Conservation (phyloP, 176 grass and related monocot genomes). For the Rhynchospora breviuscula region DNA sequence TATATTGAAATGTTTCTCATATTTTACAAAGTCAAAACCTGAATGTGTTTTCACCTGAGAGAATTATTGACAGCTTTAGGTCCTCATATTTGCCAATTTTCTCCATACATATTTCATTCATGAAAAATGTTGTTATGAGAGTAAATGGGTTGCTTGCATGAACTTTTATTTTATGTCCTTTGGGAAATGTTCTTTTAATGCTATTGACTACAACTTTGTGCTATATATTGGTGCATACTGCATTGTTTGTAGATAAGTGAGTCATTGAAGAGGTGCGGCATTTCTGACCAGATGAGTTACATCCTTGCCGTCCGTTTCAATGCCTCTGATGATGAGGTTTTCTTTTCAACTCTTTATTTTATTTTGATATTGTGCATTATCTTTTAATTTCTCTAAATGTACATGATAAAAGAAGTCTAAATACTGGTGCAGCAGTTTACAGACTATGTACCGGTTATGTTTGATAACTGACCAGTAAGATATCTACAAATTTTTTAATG, state of each 20-base stretch:
- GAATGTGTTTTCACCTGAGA: not conserved
- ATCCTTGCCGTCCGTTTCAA: constrained; percentile 82
- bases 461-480: not conserved
- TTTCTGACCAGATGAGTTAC: constrained; percentile 64
- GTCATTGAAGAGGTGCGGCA: constrained; percentile 78
- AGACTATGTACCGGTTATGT: not conserved
- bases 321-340: constrained; percentile 79
- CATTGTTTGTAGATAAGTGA: constrained; percentile 52
- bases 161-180: not conserved
- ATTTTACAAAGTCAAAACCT: not conserved
- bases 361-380: not conserved
- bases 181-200: not conserved
- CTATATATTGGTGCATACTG: not conserved
- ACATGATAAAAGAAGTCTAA: not conserved
- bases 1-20: not conserved
- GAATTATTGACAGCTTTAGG: not conserved
- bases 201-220: not conserved
- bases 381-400: not conserved
- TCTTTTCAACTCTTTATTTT: not conserved
- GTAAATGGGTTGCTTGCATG: not conserved
- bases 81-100: not conserved
- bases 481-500: not conserved
- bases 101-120: not conserved
- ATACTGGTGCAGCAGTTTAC: not conserved
- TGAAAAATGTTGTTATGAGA: not conserved